Percentiles rank a stretch among this genome's conserved stretches.
Evolutionary conservation across 2,329 filamentous ascomycete species (phyloP).

Genomic region (Neofusicoccum ribis): DNA sequence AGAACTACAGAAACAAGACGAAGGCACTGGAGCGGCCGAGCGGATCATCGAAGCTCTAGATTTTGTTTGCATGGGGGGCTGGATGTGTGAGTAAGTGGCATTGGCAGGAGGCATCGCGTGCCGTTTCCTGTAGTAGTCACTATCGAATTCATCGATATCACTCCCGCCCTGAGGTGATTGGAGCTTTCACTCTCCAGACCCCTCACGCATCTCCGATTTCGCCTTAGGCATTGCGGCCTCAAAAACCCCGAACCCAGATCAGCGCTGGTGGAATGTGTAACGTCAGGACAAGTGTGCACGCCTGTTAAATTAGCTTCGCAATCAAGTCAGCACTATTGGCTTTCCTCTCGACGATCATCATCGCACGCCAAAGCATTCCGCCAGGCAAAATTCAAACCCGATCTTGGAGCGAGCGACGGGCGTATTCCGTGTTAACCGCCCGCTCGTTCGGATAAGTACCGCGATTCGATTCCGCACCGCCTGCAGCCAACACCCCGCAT

Average conservation of each 20-base stretch:
- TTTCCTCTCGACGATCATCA: neutral
- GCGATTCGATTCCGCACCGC: conserved; percentile 6
- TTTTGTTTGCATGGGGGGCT: neutral
- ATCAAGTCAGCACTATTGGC: neutral
- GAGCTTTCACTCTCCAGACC: neutral
- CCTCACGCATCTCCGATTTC: neutral
- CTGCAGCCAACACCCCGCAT: neutral
- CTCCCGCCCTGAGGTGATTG: neutral
- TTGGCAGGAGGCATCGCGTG: neutral
- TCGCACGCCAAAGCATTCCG: neutral
- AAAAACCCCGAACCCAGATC: too few species aligned
- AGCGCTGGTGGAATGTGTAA: too few species aligned
- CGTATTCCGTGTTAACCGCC: neutral
- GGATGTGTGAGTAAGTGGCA: neutral
- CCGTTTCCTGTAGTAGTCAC: neutral
- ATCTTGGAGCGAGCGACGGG: neutral
- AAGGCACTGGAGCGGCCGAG: conserved; percentile 50
- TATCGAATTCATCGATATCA: neutral
- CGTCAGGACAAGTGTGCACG: neutral
- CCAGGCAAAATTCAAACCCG: neutral
- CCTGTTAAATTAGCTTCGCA: neutral
- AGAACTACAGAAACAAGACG: conserved; percentile 64
- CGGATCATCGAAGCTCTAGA: conserved; percentile 47
- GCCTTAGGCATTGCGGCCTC: neutral
- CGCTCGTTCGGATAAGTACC: neutral